Evolutionary conservation across 2,329 filamentous ascomycete genomes (phyloP).

Genomic region (Biscogniauxia marginata): DNA sequence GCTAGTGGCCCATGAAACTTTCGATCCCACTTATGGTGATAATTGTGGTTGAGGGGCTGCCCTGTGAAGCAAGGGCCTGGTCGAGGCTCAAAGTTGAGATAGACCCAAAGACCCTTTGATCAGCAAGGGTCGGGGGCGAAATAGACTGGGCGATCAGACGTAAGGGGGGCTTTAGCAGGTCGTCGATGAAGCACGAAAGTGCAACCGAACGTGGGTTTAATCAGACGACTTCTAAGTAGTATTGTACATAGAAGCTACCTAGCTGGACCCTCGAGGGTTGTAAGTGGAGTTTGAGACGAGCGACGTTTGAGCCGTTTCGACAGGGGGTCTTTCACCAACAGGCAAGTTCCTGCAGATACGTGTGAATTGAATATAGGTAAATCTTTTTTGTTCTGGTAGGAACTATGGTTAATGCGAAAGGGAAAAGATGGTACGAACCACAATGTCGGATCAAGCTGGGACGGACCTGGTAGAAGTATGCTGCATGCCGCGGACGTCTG

Average conservation of each 20-base stretch:
- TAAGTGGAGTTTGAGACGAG: constrained; percentile 42
- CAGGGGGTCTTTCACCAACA: constrained; percentile 26
- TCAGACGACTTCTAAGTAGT: constrained; percentile 24
- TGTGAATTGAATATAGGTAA: not conserved
- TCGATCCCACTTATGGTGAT: constrained; percentile 29
- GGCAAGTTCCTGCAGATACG: not conserved
- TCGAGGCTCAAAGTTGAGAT: constrained; percentile 18
- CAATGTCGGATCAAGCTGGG: constrained; percentile 8
- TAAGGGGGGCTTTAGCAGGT: constrained; percentile 45
- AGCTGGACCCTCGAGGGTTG: constrained; percentile 9
- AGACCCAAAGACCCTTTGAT: constrained; percentile 9
- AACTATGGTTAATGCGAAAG: constrained; percentile 7
- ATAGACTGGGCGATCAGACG: constrained; percentile 41
- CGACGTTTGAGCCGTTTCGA: constrained; percentile 44
- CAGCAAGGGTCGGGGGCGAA: constrained; percentile 21
- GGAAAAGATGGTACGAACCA: constrained; percentile 14
- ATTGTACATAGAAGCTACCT: constrained; percentile 16
- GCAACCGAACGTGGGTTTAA: constrained; percentile 23
- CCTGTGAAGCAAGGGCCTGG: constrained; percentile 14
- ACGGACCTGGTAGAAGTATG: constrained; percentile 15
- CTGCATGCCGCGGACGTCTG: constrained; percentile 1
- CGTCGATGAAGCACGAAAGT: constrained; percentile 39
- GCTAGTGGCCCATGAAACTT: constrained; percentile 41
- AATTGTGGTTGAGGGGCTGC: constrained; percentile 10
- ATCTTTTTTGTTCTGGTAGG: not conserved